Base-by-base conservation (phyloP, 2,329 filamentous ascomycete species). In the Dothideomycetes sp. region DNA sequence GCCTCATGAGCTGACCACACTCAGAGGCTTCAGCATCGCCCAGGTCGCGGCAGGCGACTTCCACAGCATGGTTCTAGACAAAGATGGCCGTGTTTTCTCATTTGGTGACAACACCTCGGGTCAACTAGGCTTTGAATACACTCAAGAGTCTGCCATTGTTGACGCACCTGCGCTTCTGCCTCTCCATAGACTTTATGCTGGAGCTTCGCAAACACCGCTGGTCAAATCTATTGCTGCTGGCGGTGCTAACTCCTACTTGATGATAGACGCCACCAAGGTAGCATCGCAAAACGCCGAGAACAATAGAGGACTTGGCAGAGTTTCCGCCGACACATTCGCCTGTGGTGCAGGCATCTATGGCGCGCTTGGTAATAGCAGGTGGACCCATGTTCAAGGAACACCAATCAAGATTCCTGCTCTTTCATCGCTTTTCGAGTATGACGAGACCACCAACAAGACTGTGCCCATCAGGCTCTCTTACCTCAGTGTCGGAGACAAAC, bases 51-150 rank as follows among this genome's bases (percentile, higher is more conserved):
- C 85, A 2, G 91, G 91, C 17, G 87, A 94, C 56, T 78, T 80
- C 50, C 91, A 98, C 63, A 94, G 86, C 4, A 65, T 93, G 1
- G 83, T 78, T 1, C 70, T 87, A 12, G 84, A 89, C 55, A 74
- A 75, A 45, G 70, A 81, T 38, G 89, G 89, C 12, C 76, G 78
- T 12, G 73, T 91, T 12, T 94, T 91, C 60, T 71, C 79, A 5
- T 96, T 94, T 64, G 91, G 91, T 25, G 88, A 96, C 60, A 96
- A 96, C 63, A 79, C 80, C 0, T 75, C 77, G 30, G 91, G 91
- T n/a, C 91, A 96, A 61, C 71, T 96, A 3, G 89, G 89, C n/a
- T 78, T 89, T 52, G 77, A 85, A 36, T 76, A 74, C 39, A 77
- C 78, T 34, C 58, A 73, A 0, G 74, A 80, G 19, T 67, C 75